These are phyloP conservation scores for Calonectria pteridis DNA, from an alignment of 2,329 filamentous ascomycete species.

Conservation along the genomic window DNA sequence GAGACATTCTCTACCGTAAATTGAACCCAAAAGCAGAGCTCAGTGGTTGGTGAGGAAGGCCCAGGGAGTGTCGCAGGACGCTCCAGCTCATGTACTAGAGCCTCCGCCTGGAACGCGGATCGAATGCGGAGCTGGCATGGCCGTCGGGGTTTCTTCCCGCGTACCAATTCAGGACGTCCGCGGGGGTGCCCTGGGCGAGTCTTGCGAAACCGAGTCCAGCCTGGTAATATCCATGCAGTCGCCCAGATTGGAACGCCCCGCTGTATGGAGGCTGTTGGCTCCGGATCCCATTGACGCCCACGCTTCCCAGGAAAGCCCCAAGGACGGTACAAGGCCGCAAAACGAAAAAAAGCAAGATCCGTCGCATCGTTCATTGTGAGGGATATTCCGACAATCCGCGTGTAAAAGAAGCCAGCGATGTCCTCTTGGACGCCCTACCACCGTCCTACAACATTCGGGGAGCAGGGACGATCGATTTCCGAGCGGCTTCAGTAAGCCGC, in stretches of 20 bases:
- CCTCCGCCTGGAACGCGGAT: not conserved
- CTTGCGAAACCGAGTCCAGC: constrained; percentile 1
- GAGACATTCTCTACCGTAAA: constrained; percentile 3
- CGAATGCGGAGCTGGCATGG: constrained; percentile 29
- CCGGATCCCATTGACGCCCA: not conserved
- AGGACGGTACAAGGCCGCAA: not conserved
- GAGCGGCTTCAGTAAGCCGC: constrained; percentile 11
- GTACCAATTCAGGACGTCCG: constrained; percentile 3
- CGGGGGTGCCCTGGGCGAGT: not conserved
- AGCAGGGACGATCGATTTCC: not conserved
- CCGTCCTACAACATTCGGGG: not conserved
- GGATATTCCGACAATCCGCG: constrained; percentile 26
- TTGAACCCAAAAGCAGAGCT: constrained; percentile 13
- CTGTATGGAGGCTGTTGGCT: not conserved
- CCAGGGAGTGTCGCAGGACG: constrained; percentile 19
- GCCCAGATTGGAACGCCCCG: constrained; percentile 5
- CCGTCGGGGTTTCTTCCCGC: not conserved
- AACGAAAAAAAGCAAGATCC: not conserved
- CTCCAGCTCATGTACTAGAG: constrained; percentile 26
- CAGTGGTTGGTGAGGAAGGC: constrained; percentile 17
- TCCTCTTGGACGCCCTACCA: not conserved
- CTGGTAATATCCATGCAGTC: not conserved
- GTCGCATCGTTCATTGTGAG: constrained; percentile 1
- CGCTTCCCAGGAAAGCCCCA: not conserved
- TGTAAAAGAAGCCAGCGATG: not conserved